Base-by-base conservation (phyloP, 2,329 filamentous ascomycete species). In the Huntiella decipiens region DNA sequence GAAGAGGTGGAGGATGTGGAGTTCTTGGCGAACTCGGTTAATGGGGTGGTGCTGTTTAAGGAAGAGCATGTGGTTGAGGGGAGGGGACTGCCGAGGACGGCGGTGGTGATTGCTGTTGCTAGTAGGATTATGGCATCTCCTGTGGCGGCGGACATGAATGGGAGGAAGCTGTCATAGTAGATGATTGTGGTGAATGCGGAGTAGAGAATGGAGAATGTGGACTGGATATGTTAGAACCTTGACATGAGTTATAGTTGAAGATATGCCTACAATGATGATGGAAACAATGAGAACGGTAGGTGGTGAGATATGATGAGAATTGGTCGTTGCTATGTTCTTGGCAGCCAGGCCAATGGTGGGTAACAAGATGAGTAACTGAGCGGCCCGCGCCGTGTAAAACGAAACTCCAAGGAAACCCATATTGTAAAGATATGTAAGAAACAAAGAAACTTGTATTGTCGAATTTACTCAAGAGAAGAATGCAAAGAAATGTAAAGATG, bases 291-390 rank as follows among this genome's bases (percentile, higher is more conserved):
- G 67, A 40, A 86, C 75, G 44, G 73, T 66, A 0, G 85, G 82
- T 0, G 81, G 75, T 28, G 72, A 67, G 46, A 78, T 71, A 51
- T 77, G 70, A 16, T 68, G 71, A 38, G 67, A 64, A 38, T 84
- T 74, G 58, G 92, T 85, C 54, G 82, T 71, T 17, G 77, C 70
- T 55, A 93, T 78, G 61, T 94, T 92, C 61, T 87, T 85, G 56
- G 80, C 74, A 1, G 77, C 77, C 59, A 94, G 74, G 39, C 85
- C 84, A 52, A 93, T 79, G 53, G 91, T 76, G 49, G 77, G 67
- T 48, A 91, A 67, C 57, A 94, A 78, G 19, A 74, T 74, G 51
- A 81, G 63, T 50, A 74, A 69, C 58, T 92, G 78, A 53, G 87
- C 68, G 48, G 71, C 68, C 41, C 87, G 79, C 53, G 80, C 73